These are phyloP conservation scores for Auriculariales sp. DNA, from an alignment of 768 basidiomycete species.

Conservation along the genomic window DNA sequence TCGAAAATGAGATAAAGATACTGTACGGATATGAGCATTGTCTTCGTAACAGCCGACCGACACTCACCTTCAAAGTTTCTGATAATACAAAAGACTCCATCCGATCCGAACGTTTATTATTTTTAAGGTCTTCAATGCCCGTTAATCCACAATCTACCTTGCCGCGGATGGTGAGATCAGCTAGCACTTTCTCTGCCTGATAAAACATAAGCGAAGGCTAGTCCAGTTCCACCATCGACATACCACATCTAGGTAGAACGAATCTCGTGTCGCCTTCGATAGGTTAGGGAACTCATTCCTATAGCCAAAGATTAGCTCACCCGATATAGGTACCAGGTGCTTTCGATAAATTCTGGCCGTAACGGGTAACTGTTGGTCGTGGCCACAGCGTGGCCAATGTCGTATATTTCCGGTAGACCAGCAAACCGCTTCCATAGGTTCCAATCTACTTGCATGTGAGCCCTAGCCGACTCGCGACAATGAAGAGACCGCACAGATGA, in stretches of 20 bases:
- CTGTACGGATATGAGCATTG: constrained; percentile 22
- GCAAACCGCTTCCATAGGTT: constrained; percentile 81
- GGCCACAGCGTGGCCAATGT: constrained; percentile 56
- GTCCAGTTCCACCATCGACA: no score
- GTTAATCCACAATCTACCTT: constrained; percentile 80
- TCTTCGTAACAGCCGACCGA: background rate
- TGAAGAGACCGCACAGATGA: constrained; percentile 47
- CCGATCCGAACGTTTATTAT: constrained; percentile 70
- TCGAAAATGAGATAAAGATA: constrained; percentile 91
- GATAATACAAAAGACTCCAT: constrained; percentile 97
- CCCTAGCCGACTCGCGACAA: background rate
- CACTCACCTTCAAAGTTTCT: constrained; percentile 74
- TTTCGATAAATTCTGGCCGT: constrained; percentile 88
- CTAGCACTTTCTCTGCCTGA: constrained; percentile 60
- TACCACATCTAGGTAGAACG: constrained; percentile 75
- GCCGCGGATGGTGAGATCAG: constrained; percentile 57
- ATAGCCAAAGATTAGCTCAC: constrained; percentile 25
- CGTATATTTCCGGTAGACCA: constrained; percentile 87
- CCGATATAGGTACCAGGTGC: constrained; percentile 92
- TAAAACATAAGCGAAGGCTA: no score
- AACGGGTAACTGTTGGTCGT: constrained; percentile 70
- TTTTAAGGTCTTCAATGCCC: constrained; percentile 65
- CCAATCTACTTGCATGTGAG: constrained; percentile 45
- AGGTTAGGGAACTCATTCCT: background rate
- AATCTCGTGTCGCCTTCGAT: constrained; percentile 74